A percentile compares a stretch with the other conserved stretches of the same genome.
Conservation (phyloP, 495 filamentous ascomycete genomes). For the Neurospora sp. region DNA sequence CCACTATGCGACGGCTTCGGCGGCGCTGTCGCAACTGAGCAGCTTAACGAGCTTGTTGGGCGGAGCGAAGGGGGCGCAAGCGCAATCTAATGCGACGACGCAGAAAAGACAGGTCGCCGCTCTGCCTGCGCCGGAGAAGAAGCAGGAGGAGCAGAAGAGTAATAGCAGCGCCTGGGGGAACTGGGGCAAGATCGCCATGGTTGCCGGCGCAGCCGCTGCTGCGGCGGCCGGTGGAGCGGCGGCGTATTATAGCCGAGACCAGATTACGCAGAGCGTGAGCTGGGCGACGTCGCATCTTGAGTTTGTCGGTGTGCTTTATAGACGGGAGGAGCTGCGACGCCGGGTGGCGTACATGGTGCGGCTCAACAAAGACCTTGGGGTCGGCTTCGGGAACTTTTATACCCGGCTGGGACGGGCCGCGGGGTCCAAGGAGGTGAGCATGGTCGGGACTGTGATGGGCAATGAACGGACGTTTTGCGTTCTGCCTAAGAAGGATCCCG, state of each 20-base stretch:
- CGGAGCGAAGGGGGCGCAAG: conserved; percentile 26
- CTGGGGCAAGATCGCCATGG: conserved; percentile 78
- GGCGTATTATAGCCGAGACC: conserved; percentile 73
- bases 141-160: conserved; percentile 15
- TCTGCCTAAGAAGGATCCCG: conserved; percentile 48
- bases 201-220: conserved; percentile 70
- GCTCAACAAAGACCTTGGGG: conserved; percentile 43
- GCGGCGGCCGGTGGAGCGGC: conserved; percentile 82
- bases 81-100: conserved; percentile 12
- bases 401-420: conserved; percentile 67
- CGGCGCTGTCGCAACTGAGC: conserved; percentile 56
- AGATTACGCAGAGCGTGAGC: conserved; percentile 56
- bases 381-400: conserved; percentile 74
- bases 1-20: conserved; percentile 64
- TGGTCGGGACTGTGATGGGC: conserved; percentile 42
- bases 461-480: conserved; percentile 73
- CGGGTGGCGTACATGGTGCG: conserved; percentile 50
- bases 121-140: conserved; percentile 21
- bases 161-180: conserved; percentile 40
- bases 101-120: conserved; percentile 17
- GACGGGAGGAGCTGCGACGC: conserved; percentile 62
- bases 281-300: conserved; percentile 93
- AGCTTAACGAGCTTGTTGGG: conserved; percentile 54
- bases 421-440: conserved; percentile 28
- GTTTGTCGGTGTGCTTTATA: conserved; percentile 81